phyloP scores from a whole-genome alignment of 352 stramenopile genomes.

The Globisporangium takayamanum region DNA sequence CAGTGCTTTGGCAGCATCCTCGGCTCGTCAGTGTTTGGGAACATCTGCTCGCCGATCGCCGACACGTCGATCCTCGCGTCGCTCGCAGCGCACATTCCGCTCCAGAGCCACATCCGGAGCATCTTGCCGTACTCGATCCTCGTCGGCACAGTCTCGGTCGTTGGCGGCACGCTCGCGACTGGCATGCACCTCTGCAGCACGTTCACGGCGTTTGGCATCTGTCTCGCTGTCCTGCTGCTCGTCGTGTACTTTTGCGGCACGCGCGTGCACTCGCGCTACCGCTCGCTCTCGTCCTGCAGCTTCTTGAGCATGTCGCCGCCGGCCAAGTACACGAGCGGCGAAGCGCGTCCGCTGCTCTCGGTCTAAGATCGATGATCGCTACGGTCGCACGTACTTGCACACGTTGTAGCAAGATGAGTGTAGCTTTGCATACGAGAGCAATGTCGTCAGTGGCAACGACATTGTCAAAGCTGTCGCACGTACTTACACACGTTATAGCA shows the following conservation, averaged over 20 bases:
- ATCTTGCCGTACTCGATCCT: constrained; percentile 81
- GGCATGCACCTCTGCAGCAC: constrained; percentile 65
- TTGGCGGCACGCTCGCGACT: constrained; percentile 63
- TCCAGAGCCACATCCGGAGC: constrained; percentile 83
- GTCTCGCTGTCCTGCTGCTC: constrained; percentile 60
- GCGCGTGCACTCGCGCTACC: constrained; percentile 69
- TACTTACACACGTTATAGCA: too few relatives aligned
- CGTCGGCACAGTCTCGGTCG: constrained; percentile 59
- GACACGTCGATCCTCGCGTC: constrained; percentile 90
- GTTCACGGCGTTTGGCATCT: constrained; percentile 77
- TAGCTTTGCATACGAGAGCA: too few relatives aligned
- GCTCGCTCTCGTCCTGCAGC: constrained; percentile 66
- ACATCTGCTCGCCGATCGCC: constrained; percentile 89
- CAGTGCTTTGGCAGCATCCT: constrained; percentile 87
- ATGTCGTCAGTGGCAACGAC: too few relatives aligned
- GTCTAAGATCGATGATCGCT: background rate
- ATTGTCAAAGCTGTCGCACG: too few relatives aligned
- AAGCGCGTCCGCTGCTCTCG: constrained; percentile 46
- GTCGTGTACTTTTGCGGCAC: constrained; percentile 80
- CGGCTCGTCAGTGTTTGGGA: constrained; percentile 81
- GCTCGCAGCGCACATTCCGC: constrained; percentile 62
- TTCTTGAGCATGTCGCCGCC: constrained; percentile 65
- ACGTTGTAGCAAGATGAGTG: background rate
- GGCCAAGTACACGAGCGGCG: constrained; percentile 36
- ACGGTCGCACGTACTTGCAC: too few relatives aligned